Evolutionary conservation across 192 early-diverging fungal species (phyloP).

Genomic region (Ramicandelaber brevisporus): DNA sequence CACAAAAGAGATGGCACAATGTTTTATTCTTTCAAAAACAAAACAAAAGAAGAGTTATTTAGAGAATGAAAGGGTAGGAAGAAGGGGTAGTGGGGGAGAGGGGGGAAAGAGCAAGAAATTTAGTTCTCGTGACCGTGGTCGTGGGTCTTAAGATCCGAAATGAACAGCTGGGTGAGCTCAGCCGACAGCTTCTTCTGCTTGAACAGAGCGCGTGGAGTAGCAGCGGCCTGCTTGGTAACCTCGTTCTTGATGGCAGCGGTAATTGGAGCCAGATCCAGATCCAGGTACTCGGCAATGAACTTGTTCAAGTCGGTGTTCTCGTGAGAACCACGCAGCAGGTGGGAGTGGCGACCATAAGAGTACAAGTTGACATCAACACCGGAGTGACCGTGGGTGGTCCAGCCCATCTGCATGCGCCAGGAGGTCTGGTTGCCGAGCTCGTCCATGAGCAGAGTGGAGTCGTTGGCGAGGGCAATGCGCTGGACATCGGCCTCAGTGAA

Average conservation of each 20-base stretch:
- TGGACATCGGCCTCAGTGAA: constrained; percentile 30
- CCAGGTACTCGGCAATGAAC: constrained; percentile 32
- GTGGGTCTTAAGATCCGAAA: no score
- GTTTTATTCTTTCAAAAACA: no score
- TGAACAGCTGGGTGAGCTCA: no score
- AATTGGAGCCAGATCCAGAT: constrained; percentile 28
- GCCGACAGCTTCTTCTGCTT: no score
- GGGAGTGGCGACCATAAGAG: constrained; percentile 37
- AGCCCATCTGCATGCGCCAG: constrained; percentile 31
- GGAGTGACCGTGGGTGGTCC: constrained; percentile 80
- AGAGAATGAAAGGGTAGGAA: no score
- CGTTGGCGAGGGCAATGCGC: constrained; percentile 10
- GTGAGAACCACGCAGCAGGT: constrained; percentile 45
- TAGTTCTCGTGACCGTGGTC: no score
- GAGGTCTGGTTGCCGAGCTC: constrained; percentile 23
- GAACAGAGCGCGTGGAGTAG: no score
- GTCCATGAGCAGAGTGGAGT: constrained; percentile 15
- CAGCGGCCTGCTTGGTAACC: constrained; percentile 6
- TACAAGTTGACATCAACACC: constrained; percentile 90
- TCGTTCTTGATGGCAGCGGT: constrained; percentile 26
- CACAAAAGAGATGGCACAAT: no score
- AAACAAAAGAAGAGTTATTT: no score
- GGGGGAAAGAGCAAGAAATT: no score
- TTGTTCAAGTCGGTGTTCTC: constrained; percentile 71
- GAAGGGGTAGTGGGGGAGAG: no score